Evolutionary conservation across 495 filamentous ascomycete genomes (phyloP), one percentile per base, ranked within the genome.

Genomic region (Corynascus novoguineensis): DNA sequence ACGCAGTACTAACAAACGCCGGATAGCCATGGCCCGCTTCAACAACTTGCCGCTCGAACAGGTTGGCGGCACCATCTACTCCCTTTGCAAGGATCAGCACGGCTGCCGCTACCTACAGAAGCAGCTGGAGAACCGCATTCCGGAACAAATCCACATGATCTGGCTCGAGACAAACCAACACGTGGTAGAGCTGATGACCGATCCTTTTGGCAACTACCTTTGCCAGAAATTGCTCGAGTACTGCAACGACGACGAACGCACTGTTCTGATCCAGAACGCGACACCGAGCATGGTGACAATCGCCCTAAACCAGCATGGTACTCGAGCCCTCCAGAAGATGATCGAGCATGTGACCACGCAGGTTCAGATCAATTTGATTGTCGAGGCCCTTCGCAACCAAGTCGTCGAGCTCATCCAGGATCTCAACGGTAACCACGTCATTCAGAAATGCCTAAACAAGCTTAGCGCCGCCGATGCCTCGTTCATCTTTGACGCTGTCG

Each of bases 391-490:
- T 29, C 75, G 83, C 34, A 73, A 82, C 56, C 82, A 87, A 54
- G 93, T 98, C 27, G 92, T 97, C 5, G 86, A 90, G 52, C 76
- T 98, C 40, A 96, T 98, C 55, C 90, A 98, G 68, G 93, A 98
- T 60, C 73, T 97, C 48, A 98, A 98, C 67, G 93, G 93, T 66
- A 98, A 97, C 60, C 93, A 98, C 68, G 93, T 98, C 58, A 95
- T 98, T 60, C 93, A 98, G 70, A 98, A 97, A 74, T 98, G 93
- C 68, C 82, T 98, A 55, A 98, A 97, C 75, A 92, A 92, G 63
- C 83, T 97, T 6, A 82, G 79, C 53, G 71, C 89, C 0, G 75
- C 82, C 46, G 88, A 97, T 71, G 87, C 93, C 17, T 83, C 91
- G 63, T 98, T 98, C 77, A 97, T 98, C 71, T 97, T 97, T 64